Base-by-base conservation (phyloP, 345 rosid species). In the Eutrema heterophyllum region DNA sequence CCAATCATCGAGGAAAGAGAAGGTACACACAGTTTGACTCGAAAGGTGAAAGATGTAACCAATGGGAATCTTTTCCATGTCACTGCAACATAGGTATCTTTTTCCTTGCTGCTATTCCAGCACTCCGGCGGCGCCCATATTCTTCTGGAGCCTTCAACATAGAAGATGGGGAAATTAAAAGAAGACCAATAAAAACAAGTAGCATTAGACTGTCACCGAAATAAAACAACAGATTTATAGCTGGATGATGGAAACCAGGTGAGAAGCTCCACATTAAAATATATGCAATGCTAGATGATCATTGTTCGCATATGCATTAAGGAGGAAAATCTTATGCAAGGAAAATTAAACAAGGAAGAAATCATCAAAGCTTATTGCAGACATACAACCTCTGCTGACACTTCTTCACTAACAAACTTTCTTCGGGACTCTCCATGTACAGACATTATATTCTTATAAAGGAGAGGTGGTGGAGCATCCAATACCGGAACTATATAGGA, bases 121-220 rank as follows among this genome's bases (percentile, higher is more conserved):
- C 84, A 82, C 95, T 88, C 68, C 96, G 83, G 58, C 95, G 86
- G 45, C 83, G 85, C 56, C 93, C 86, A 74, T 87, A 85, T 82
- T 86, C 96, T 77, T 90, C 91, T 72, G 86, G 78, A 68, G 85
- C 74, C 73, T 74, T 61, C 66, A 67, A 45, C 62, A 69, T 56
- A 75, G 38, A 60, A 39, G 68, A 76, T 51, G 43, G 35, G 41
- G 10, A 62, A 56, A 53, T 60, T 46, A 60, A 24, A 64, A 35
- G 10, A 53, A 69, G 35, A 68, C 13, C 64, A 60, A 50, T 75
- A 41, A 32, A 52, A 51, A 21, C 64, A 75, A 74, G 49, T 74
- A 57, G 24, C 46, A 38, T 48, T 18, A 45, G n/a, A 64, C 43
- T 7, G 9, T 52, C 48, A 12, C 5, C 9, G 44, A 35, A 11